Evolutionary conservation across 805 yeast genomes (phyloP), one percentile per base, ranked within the genome.

Genomic region (Saccharomycopsis lassenensis): DNA sequence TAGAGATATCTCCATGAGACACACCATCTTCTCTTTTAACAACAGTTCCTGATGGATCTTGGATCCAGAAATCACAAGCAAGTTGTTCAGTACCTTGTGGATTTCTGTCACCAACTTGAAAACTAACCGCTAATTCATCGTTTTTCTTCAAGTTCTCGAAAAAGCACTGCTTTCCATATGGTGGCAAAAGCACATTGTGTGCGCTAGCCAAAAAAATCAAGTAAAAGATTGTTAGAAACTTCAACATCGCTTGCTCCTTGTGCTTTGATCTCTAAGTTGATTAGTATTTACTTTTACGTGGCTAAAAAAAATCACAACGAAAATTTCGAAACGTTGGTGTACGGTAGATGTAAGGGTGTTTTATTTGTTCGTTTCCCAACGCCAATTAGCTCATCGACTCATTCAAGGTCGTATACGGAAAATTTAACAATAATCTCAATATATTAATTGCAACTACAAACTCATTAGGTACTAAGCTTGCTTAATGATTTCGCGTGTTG

Each of bases 101-200:
- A 49, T 84, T 79, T 59, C 96, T 74, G 52, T 87, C 85, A 46
- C 96, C 96, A 35, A 83, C 93, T 62, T 89, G 98, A 71, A 79
- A 89, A 33, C 85, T 69, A 44, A 89, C 77, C 14, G 94, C 80
- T 48, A 89, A 64, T 57, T 81, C 85, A 59, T 89, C 98, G 48
- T 83, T 82, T 50, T 68, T 68, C 55, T 77, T 81, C 62, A 91
- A 67, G 40, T 68, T 68, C 55, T 91, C 97, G 51, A 69, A 85
- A 60, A 85, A 89, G 61, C 98, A 89, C 52, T 79, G 79, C 54
- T 78, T 79, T 19, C 94, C 91, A 49, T 77, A 67, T 12, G 95
- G 75, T 10, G 91, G 85, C 39, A 87, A 62, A 45, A 83, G 64
- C 24, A 84, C 89, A 50, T 83, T 84, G 57, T 85, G 95, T 1